Evolutionary conservation across 208 protist species (phyloP).

Genomic region (Trypanosoma avium): DNA sequence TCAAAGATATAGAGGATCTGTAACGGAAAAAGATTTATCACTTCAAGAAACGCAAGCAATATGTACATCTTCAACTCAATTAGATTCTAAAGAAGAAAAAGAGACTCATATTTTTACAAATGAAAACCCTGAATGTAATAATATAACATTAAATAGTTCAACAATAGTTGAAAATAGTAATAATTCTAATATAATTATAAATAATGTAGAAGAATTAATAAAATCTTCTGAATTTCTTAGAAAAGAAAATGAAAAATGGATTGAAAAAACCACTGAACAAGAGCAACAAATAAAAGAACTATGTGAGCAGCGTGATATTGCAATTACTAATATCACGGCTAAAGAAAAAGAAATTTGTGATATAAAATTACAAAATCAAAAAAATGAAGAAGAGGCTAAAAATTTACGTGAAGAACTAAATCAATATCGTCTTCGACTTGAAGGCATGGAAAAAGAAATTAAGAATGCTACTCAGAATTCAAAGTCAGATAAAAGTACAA

Average conservation of each 20-base stretch:
- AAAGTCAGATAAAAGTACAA: neutral
- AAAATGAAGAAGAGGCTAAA: neutral
- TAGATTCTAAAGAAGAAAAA: too few species aligned
- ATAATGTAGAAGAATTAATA: slow-evolving; percentile 25
- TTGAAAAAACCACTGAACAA: slow-evolving; percentile 19
- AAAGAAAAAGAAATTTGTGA: neutral
- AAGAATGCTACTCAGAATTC: slow-evolving; percentile 12
- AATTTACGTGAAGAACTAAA: slow-evolving; percentile 19
- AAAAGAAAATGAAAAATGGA: slow-evolving; percentile 33
- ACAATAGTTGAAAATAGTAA: slow-evolving; percentile 6
- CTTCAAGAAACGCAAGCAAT: neutral
- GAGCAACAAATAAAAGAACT: slow-evolving; percentile 22
- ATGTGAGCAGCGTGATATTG: slow-evolving; percentile 7
- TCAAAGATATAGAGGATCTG: slow-evolving; percentile 30
- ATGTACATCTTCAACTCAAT: neutral
- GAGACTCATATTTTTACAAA: too few species aligned
- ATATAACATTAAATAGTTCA: neutral
- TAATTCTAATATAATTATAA: neutral
- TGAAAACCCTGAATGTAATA: too few species aligned
- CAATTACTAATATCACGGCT: neutral
- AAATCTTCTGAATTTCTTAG: slow-evolving; percentile 29
- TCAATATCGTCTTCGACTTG: slow-evolving; percentile 12
- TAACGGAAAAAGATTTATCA: neutral
- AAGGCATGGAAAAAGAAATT: too few species aligned
- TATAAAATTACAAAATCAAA: slow-evolving; percentile 1